phyloP scores from a whole-genome alignment of 2,329 filamentous ascomycete genomes.

The Seiridium cupressi region DNA sequence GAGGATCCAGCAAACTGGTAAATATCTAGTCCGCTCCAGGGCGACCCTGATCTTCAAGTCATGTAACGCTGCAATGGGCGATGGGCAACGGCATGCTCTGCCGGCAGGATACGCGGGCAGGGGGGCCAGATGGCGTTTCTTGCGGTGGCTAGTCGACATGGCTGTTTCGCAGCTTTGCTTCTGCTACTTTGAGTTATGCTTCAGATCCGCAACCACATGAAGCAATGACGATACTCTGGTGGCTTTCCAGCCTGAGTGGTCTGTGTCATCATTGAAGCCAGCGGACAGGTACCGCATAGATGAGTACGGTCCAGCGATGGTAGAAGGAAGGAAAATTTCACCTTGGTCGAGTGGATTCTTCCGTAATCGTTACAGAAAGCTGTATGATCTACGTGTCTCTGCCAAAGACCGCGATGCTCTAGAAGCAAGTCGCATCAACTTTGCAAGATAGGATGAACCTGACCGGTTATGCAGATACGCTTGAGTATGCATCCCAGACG shows the following conservation, averaged over 20 bases:
- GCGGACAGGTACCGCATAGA: neutral
- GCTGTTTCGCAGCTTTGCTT: neutral
- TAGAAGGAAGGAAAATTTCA: neutral
- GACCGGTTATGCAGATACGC: neutral
- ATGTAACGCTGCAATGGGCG: neutral
- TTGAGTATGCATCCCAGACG: neutral
- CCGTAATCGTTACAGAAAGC: neutral
- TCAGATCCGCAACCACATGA: neutral
- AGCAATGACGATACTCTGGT: neutral
- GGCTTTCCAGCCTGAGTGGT: neutral
- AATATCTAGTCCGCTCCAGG: neutral
- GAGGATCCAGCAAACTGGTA: too few relatives aligned
- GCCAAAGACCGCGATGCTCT: constrained; percentile 5
- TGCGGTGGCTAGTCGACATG: neutral
- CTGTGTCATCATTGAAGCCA: neutral
- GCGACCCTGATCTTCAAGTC: neutral
- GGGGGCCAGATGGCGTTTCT: neutral
- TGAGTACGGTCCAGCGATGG: neutral
- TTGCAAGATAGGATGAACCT: constrained; percentile 7
- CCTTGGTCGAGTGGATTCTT: neutral
- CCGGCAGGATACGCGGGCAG: neutral
- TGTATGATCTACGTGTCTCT: constrained; percentile 5
- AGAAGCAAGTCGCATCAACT: constrained; percentile 3
- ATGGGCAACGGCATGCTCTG: neutral
- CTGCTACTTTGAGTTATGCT: neutral